A percentile compares a stretch with the other conserved stretches of the same genome.
Evolutionary conservation across 2,329 filamentous ascomycete genomes (phyloP).

Genomic region (Fonsecaea pedrosoi): DNA sequence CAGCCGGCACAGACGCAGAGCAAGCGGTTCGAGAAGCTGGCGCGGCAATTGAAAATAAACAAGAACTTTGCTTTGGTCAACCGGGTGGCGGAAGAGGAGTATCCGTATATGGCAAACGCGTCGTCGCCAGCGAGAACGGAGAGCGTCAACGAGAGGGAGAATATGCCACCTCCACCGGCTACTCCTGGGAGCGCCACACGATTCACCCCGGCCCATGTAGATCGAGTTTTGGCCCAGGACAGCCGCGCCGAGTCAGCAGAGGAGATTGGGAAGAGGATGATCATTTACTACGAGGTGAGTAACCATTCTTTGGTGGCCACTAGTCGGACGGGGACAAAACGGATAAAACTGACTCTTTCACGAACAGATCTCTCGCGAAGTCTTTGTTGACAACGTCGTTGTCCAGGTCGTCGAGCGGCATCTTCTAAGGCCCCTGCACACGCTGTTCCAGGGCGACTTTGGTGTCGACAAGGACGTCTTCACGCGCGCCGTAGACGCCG

Average conservation of each 20-base stretch:
- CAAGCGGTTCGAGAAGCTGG: conserved; percentile 17
- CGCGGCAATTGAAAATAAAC: conserved; percentile 13
- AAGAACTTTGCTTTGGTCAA: conserved; percentile 19
- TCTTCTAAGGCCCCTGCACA: conserved; percentile 15
- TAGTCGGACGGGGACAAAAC: background rate
- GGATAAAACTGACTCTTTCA: background rate
- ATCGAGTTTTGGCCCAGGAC: conserved; percentile 16
- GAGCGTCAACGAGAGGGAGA: conserved; percentile 7
- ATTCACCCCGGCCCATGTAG: conserved; percentile 16
- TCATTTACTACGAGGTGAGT: conserved; percentile 22
- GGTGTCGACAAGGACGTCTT: conserved; percentile 18
- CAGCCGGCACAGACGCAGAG: conserved; percentile 22
- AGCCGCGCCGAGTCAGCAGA: conserved; percentile 19
- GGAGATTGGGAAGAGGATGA: conserved; percentile 20
- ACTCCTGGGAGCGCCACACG: conserved; percentile 11
- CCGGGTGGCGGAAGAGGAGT: conserved; percentile 20
- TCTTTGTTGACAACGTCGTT: conserved; percentile 23
- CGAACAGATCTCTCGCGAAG: conserved; percentile 14
- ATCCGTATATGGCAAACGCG: conserved; percentile 8
- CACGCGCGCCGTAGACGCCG: conserved; percentile 13
- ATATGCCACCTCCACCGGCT: background rate
- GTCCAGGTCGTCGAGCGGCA: conserved; percentile 21
- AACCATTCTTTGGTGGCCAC: background rate
- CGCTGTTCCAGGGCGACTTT: conserved; percentile 19
- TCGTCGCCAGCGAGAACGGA: background rate